Evolutionary conservation across 495 filamentous ascomycete genomes (phyloP), one percentile per base, ranked within the genome.

Genomic region (Xylaria palmicola): DNA sequence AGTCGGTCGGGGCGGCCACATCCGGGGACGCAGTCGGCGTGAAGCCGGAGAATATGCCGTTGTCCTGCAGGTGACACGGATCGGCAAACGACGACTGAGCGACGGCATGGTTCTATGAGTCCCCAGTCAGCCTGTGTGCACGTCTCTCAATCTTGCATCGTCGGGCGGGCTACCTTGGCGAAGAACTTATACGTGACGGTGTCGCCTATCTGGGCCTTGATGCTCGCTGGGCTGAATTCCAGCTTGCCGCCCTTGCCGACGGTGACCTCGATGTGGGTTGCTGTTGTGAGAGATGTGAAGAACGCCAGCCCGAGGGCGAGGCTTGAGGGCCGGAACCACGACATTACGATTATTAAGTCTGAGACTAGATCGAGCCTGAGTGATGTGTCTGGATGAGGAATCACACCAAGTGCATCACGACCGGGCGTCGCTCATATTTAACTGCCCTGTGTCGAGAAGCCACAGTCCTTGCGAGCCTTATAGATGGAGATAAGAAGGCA

Each of bases 131-230:
- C 22, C n/a, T 44, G n/a, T 56, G n/a, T 3, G 17, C 20, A 20
- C 13, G 17, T 32, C 22, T 22, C n/a, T n/a, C n/a, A 20, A 32
- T 24, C 7, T 12, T 30, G 17, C 19, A 45, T 40, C n/a, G 32
- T 10, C 6, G 13, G 32, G 39, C 37, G 19, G 10, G 8, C 8
- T 57, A 72, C 74, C 65, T 68, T 77, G 10, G 85, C 79, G 60
- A 83, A 87, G 74, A 87, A 90, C 55, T 80, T 71, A 64, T 86
- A 90, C 12, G 81, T 77, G 53, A 90, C 70, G 0, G 77, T 71
- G 49, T 86, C 84, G 7, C 75, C 75, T 24, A 59, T 47, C 30
- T 67, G 37, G 0, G 75, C 72, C 12, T 49, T 65, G 13, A 79
- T 30, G 4, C 53, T 69, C 36, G 72, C 66, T 1, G 75, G 75